Base-by-base conservation (phyloP, 331 rosid species). In the Dryas integrifolia region DNA sequence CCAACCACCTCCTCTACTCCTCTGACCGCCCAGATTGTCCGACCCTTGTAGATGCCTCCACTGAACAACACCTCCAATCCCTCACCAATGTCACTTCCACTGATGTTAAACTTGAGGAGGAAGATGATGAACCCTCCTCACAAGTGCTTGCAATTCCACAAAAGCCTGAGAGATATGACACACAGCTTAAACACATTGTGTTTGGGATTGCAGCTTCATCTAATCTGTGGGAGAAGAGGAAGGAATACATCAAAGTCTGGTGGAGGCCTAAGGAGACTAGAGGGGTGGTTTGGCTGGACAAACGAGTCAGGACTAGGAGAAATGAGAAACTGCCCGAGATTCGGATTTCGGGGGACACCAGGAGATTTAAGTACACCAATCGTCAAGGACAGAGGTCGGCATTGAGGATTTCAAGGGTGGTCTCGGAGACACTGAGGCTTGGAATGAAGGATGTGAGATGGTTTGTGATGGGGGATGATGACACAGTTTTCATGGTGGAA, bases 401-500 rank as follows among this genome's bases (percentile, higher is more conserved):
- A 5, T 51, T 91, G 76, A 76, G 96, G 89, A 89, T 95, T 65
- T 91, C 99, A 1, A 81, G 99, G 75, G 81, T 89, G 30, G 93
- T 89, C 26, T 85, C 92, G 1, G 99, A 92, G 76, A 92, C 98
- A 15, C 16, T 92, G 41, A 86, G 88, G 75, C 90, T 95, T 21
- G 99, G 97, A n/a, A 5, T 89, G 86, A 77, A 88, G 80, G 97
- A 95, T 60, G 96, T 89, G 72, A 85, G 96, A 47, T 95, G 97
- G 99, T 88, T 89, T 41, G 90, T 95, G 35, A 89, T 95, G 97
- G 96, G 99, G 4, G 97, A 95, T 12, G 99, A 95, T 72, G 97
- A 92, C 82, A 95, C 96, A 0, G 84, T 95, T 24, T 95, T 95
- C 45, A 46, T 89, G n/a, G 96, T 87, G 12, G 95, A 95, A 1